These are phyloP conservation scores for Bromus sterilis DNA, from an alignment of 176 grass and related monocot genomes.

Conservation along the genomic window DNA sequence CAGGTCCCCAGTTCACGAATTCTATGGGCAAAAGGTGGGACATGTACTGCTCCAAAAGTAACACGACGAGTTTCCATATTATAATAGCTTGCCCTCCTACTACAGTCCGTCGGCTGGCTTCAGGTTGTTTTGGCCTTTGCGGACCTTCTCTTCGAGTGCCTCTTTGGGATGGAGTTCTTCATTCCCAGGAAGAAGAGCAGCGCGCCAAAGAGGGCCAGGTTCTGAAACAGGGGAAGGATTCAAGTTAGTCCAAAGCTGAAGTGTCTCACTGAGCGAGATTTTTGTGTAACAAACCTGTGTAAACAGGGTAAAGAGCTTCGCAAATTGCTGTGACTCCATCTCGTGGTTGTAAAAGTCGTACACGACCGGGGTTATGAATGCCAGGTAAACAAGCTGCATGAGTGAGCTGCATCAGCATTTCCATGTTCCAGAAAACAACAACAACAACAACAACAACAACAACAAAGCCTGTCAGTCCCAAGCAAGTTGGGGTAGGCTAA, in stretches of 20 bases:
- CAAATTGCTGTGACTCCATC: constrained; percentile 40
- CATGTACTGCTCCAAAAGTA: constrained; percentile 32
- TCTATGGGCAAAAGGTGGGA: constrained; percentile 38
- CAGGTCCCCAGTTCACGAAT: constrained; percentile 28
- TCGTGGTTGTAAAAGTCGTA: constrained; percentile 73
- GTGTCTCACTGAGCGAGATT: not conserved
- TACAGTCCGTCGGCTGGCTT: constrained; percentile 1
- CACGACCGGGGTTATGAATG: constrained; percentile 48
- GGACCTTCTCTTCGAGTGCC: constrained; percentile 58
- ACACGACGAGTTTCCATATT: not conserved
- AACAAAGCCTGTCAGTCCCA: too few species aligned
- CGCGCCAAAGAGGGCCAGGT: constrained; percentile 73
- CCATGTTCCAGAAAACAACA: not conserved
- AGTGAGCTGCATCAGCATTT: constrained; percentile 9
- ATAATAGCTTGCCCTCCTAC: constrained; percentile 17
- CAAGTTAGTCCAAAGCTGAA: not conserved
- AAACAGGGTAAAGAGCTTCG: constrained; percentile 45
- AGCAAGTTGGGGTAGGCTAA: too few species aligned
- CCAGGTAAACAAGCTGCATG: constrained; percentile 52
- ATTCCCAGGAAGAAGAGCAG: constrained; percentile 87
- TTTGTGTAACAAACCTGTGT: constrained; percentile 32
- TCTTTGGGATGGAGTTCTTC: constrained; percentile 80
- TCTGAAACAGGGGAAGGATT: too few species aligned
- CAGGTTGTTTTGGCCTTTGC: constrained; percentile 71
- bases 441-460: too few species aligned